These are phyloP conservation scores for Malassezia brasiliensis DNA, from an alignment of 1,284 basidiomycete species.

Conservation along the genomic window DNA sequence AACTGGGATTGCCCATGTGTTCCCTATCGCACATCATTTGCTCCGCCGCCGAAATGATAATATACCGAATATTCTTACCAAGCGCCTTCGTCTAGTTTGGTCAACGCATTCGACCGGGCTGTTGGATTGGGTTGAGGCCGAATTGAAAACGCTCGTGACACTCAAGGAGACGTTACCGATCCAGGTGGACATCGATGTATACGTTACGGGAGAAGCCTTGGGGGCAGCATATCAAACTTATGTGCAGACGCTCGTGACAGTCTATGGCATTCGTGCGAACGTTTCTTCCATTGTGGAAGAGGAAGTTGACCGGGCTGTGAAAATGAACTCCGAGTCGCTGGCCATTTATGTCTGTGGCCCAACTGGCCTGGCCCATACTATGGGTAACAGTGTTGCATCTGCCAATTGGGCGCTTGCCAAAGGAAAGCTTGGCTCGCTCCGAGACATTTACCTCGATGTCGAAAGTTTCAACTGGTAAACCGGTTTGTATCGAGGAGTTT, in stretches of 20 bases:
- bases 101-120: background rate
- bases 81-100: conserved; percentile 8
- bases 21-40: conserved; percentile 1
- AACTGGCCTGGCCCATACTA: background rate
- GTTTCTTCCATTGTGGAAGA: background rate
- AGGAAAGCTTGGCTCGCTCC: background rate
- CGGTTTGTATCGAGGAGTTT: too few relatives aligned
- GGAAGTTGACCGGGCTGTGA: background rate
- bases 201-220: background rate
- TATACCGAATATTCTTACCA: background rate
- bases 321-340: background rate
- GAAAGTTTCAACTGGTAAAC: background rate
- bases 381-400: background rate
- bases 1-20: conserved; percentile 25
- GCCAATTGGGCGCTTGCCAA: background rate
- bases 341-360: background rate
- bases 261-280: background rate
- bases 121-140: background rate
- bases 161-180: background rate
- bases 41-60: background rate
- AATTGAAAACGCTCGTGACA: background rate
- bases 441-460: background rate
- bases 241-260: background rate
- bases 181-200: background rate
- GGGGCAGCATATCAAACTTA: background rate